Evolutionary conservation across 495 filamentous ascomycete genomes (phyloP), one percentile per base, ranked within the genome.

Genomic region (Tuber aestivum): DNA sequence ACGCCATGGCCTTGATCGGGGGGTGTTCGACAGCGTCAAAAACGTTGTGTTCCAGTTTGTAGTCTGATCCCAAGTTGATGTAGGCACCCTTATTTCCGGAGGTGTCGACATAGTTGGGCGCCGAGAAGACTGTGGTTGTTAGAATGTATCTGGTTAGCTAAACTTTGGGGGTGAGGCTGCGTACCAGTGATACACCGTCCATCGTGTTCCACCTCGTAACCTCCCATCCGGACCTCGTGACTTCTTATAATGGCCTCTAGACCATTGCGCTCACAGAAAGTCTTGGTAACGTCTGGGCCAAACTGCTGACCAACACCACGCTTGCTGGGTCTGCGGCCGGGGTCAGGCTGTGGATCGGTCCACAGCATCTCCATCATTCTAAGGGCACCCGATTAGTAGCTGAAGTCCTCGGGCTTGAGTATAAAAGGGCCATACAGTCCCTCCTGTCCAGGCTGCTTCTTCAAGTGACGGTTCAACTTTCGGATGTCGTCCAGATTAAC

Each of bases 301-400:
- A 99, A 99, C 82, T 97, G 93, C 85, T 98, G 87, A 70, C 95
- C 95, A 38, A 99, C 94, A 74, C 95, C 95, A 83, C 95, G 90
- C 88, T 99, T 99, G 86, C 93, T 97, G 35, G 95, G 96, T 14
- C 94, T 93, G 72, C 95, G 89, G 40, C 95, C 95, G 70, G 92
- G 92, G 77, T 89, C 86, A 0, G 90, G 86, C 83, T 98, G 95
- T 20, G 95, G 95, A 82, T 99, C 95, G 0, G 95, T 98, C 95
- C 95, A 99, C 32, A 99, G 89, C 96, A 99, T 99, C 84, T 99
- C 95, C 95, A 99, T 98, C 95, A 99, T 99, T 80, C 76, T 78
- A 72, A 20, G 40, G 75, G 41, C 56, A 41, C 35, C 35, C 48
- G 5, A 69, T 75, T 21, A 78, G 41, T 35, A 48, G 27, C n/a